A percentile compares a stretch with the other conserved stretches of the same genome.
phyloP scores from a whole-genome alignment of 1,139 yeast species.

The Blastobotrys arbuscula region DNA sequence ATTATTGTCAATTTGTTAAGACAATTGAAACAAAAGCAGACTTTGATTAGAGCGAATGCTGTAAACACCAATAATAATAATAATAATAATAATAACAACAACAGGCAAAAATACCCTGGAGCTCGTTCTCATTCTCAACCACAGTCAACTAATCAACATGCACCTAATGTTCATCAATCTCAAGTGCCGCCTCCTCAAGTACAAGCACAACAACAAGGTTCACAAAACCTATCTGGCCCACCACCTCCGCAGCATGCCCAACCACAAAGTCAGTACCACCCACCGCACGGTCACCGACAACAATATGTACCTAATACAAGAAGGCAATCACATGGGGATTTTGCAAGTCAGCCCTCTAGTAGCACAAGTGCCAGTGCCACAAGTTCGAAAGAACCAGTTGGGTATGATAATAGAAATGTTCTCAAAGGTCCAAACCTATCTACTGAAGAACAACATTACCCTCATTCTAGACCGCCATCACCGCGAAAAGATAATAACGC shows the following conservation, averaged over 20 bases:
- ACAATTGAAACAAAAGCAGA: conserved; percentile 74
- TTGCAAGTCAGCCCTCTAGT: background rate
- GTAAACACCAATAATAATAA: too few relatives aligned
- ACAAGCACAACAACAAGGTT: background rate
- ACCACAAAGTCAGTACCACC: conserved; percentile 11
- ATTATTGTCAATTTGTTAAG: conserved; percentile 78
- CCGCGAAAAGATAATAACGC: conserved; percentile 35
- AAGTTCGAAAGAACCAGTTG: background rate
- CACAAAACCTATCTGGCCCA: background rate
- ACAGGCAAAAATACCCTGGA: background rate
- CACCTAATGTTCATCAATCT: conserved; percentile 9
- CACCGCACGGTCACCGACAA: conserved; percentile 14
- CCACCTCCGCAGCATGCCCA: conserved; percentile 1
- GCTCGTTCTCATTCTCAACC: background rate
- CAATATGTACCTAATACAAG: conserved; percentile 11
- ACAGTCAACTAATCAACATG: background rate
- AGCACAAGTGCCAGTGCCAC: background rate
- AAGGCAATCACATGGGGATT: background rate
- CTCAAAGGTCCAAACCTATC: background rate
- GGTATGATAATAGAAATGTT: too few relatives aligned
- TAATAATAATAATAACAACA: conserved; percentile 1
- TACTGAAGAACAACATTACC: background rate
- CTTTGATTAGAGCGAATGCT: conserved; percentile 19
- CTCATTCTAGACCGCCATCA: background rate
- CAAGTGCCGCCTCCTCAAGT: background rate